A percentile compares a stretch with the other conserved stretches of the same genome.
Conservation (phyloP, 129 eudicot species). For the Arctium lappa region DNA sequence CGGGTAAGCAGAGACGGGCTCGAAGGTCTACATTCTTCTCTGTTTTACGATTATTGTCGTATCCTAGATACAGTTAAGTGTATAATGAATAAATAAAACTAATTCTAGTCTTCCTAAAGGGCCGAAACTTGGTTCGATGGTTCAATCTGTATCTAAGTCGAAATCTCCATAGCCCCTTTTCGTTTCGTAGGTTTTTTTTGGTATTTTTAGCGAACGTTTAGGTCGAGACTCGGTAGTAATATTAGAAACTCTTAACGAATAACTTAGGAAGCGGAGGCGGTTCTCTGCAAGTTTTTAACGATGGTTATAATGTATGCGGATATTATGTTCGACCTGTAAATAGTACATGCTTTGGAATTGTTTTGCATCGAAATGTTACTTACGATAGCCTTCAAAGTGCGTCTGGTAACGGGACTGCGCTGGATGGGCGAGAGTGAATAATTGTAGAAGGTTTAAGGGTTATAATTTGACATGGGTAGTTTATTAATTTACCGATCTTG, state of each 20-base stretch:
- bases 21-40: conserved; percentile 73
- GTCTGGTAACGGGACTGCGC: background rate
- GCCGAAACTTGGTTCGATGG: background rate
- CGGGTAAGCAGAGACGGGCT: conserved; percentile 86
- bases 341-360: too few relatives aligned
- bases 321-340: background rate
- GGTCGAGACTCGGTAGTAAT: conserved; percentile 6
- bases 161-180: background rate
- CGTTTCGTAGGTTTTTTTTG: background rate
- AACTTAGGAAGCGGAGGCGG: conserved; percentile 1
- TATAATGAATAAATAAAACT: conserved; percentile 31
- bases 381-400: too few relatives aligned
- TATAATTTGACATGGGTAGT: background rate
- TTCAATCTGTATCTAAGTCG: background rate
- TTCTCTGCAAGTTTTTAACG: background rate
- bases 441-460: background rate
- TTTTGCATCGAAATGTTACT: background rate
- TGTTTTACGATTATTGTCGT: conserved; percentile 62
- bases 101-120: background rate
- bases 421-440: background rate
- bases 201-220: background rate
- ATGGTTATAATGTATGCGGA: background rate
- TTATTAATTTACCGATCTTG: background rate
- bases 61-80: conserved; percentile 53
- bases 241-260: background rate